Conservation (phyloP, 257 asterid genomes). For the Striga asiatica region DNA sequence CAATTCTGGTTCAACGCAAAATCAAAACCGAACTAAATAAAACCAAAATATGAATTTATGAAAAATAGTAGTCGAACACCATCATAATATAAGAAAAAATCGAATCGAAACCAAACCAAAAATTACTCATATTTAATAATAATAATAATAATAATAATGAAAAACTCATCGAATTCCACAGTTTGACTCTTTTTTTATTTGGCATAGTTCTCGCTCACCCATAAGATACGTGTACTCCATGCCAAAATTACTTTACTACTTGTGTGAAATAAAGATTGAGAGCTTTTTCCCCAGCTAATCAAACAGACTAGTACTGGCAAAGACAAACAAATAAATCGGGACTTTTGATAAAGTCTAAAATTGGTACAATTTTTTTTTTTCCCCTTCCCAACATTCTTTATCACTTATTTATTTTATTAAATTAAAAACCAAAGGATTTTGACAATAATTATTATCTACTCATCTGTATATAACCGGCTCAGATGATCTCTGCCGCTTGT, state of each 20-base stretch:
- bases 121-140: too few relatives aligned
- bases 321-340: background rate
- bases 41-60: too few relatives aligned
- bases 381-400: background rate
- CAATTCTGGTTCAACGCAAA: too few relatives aligned
- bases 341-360: conserved; percentile 13
- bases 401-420: background rate
- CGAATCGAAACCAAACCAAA: too few relatives aligned
- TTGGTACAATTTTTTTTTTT: background rate
- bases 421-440: background rate
- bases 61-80: too few relatives aligned
- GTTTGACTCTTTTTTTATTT: too few relatives aligned
- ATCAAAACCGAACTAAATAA: too few relatives aligned
- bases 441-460: conserved; percentile 12
- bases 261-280: conserved; percentile 1
- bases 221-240: conserved; percentile 13
- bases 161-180: too few relatives aligned
- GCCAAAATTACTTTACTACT: conserved; percentile 21
- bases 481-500: conserved; percentile 30
- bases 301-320: background rate
- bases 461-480: conserved; percentile 29
- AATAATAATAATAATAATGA: too few relatives aligned
- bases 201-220: too few relatives aligned
- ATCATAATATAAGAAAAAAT: too few relatives aligned
- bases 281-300: conserved; percentile 15